Evolutionary conservation across 768 basidiomycete genomes (phyloP).

Genomic region (Xerocomellus dryophilus): DNA sequence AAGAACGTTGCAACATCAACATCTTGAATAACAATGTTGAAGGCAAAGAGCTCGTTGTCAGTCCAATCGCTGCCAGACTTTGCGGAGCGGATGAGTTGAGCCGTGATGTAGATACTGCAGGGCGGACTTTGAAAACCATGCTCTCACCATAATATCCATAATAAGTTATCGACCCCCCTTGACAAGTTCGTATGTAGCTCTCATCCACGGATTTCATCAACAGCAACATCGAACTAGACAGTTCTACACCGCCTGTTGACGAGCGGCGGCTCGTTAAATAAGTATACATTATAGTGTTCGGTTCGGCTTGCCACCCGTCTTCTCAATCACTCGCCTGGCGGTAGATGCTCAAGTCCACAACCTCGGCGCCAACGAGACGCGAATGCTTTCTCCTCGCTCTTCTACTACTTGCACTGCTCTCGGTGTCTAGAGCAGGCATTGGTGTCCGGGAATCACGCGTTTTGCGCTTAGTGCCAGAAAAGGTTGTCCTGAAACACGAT

Average conservation of each 20-base stretch:
- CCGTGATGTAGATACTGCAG: too few relatives aligned
- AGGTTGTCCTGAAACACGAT: slow-evolving; percentile 1
- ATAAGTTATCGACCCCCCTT: not conserved
- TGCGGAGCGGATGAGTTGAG: too few relatives aligned
- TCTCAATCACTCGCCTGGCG: not conserved
- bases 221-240: too few relatives aligned
- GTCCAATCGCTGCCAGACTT: too few relatives aligned
- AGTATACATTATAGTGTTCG: not conserved
- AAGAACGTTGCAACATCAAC: too few relatives aligned
- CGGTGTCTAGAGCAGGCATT: slow-evolving; percentile 35
- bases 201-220: too few relatives aligned
- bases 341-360: slow-evolving; percentile 21
- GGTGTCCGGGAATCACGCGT: slow-evolving; percentile 1
- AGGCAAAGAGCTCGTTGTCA: too few relatives aligned
- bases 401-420: slow-evolving; percentile 46
- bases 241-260: too few relatives aligned
- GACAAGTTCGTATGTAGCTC: too few relatives aligned
- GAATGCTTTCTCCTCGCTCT: slow-evolving; percentile 51
- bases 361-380: slow-evolving; percentile 49
- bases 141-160: not conserved
- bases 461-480: slow-evolving; percentile 8
- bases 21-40: too few relatives aligned
- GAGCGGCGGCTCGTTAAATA: too few relatives aligned
- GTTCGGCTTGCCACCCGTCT: not conserved
- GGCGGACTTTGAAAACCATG: too few relatives aligned